Base-by-base conservation (phyloP, 1,139 yeast genomes). In the Eremothecium gossypii region DNA sequence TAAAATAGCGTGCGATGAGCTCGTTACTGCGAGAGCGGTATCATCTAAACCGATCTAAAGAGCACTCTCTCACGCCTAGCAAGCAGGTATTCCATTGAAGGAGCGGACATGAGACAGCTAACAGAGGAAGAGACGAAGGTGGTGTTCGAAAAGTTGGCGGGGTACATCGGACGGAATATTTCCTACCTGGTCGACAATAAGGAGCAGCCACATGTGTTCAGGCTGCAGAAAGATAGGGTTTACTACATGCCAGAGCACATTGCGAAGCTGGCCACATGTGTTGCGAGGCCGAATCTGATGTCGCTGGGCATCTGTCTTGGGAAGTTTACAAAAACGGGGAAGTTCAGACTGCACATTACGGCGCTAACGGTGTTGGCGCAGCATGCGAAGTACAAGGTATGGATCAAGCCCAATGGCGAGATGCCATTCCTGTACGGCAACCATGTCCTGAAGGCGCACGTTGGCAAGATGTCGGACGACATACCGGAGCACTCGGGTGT, bases 401-500 rank as follows among this genome's bases (percentile, higher is more conserved):
- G 98, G 98, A 86, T 91, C 66, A 93, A 93, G 65, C 79, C 79
- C 41, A 91, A 91, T 59, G 98, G 98, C 54, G 99, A 91, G 66
- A 93, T 93, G 98, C 97, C 98, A 8, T 93, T 81, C 63, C 69
- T 91, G 50, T 91, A 93, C 58, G 99, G 99, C 34, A 91, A 91
- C 68, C 96, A 91, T 63, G 93, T 91, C 20, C 72, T 91, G 53
- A 93, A 93, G 63, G 99, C 99, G 10, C 98, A 91, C 60, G 74
- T 91, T 46, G 98, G 98, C 31, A 81, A 89, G 58, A 87, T 91
- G 84, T 83, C 95, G 43, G 98, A 91, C 52, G 97, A 93, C 60
- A 85, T 91, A 45, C 97, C 98, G 29, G 97, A 91, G 65, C 98
- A 93, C 60, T 94, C 96, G 1, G 98, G 99, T 56, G 89, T 91